Conservation (phyloP, 2,329 filamentous ascomycete species). For the Pestalotiopsis sp. region DNA sequence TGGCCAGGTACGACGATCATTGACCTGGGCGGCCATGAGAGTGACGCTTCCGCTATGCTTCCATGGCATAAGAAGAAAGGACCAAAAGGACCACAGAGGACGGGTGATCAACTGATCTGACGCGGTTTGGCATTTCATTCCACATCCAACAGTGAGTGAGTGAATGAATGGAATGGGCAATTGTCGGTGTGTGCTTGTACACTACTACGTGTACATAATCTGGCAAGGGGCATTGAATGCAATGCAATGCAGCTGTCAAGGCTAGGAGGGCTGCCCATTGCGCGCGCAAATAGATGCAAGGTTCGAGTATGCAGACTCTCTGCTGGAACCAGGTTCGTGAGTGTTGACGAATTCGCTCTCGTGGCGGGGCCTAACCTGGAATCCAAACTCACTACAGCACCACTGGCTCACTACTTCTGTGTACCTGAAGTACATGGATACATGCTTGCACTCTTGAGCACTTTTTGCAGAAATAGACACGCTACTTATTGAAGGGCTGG, state of each 20-base stretch:
- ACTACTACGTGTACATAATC: not conserved
- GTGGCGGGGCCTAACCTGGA: not conserved
- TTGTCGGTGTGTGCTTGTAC: not conserved
- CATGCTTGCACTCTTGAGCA: not conserved
- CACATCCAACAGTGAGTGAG: not conserved
- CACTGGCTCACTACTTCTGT: no score
- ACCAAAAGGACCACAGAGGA: not conserved
- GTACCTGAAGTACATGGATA: not conserved
- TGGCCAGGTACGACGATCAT: constrained; percentile 5
- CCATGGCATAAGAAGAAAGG: not conserved
- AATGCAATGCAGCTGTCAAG: not conserved
- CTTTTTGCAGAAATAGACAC: not conserved
- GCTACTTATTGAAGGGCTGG: not conserved
- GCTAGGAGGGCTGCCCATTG: not conserved
- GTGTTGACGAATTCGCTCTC: not conserved
- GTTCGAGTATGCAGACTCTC: not conserved
- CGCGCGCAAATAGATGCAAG: not conserved
- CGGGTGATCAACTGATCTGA: not conserved
- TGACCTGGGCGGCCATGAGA: not conserved
- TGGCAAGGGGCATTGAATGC: not conserved
- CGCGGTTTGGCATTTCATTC: not conserved
- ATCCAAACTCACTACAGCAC: not conserved
- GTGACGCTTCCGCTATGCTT: not conserved
- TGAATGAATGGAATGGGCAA: not conserved
- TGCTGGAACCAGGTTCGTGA: not conserved